These are phyloP conservation scores for Pisolithus marmoratus DNA, from an alignment of 768 basidiomycete species.

Conservation along the genomic window DNA sequence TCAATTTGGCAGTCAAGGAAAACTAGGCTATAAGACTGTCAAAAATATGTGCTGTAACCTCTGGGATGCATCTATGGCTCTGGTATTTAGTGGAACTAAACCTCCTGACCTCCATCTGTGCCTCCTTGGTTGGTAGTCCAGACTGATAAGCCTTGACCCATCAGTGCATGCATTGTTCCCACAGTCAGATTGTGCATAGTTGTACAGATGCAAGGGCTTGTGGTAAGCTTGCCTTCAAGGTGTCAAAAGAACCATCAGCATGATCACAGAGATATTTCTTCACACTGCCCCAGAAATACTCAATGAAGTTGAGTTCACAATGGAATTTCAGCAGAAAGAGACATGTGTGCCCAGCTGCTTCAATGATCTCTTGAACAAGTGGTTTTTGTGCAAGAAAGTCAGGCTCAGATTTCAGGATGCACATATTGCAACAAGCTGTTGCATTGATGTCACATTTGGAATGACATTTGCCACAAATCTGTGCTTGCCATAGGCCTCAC, in stretches of 20 bases:
- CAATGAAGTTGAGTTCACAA: too few species aligned
- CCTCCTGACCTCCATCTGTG: conserved; percentile 10
- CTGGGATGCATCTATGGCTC: conserved; percentile 17
- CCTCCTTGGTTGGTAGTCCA: conserved; percentile 8
- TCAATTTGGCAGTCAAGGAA: background rate
- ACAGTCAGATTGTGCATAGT: conserved; percentile 1
- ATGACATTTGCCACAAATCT: conserved; percentile 3
- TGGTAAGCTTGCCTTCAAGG: background rate
- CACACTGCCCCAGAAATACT: conserved; percentile 26
- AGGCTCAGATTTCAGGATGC: conserved; percentile 20
- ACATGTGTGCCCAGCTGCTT: conserved; percentile 22
- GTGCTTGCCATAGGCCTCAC: conserved; percentile 16
- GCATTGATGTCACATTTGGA: background rate
- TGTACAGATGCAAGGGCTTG: background rate
- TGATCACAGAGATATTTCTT: conserved; percentile 19
- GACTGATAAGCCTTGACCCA: conserved; percentile 12
- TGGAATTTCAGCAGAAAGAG: conserved; percentile 25
- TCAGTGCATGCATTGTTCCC: conserved; percentile 12
- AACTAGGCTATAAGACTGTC: background rate
- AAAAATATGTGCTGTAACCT: conserved; percentile 7
- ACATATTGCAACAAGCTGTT: conserved; percentile 24
- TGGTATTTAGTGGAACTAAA: conserved; percentile 16
- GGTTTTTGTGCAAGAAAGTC: conserved; percentile 22
- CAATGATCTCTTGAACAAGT: conserved; percentile 20
- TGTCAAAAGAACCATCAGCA: conserved; percentile 19